Conservation (phyloP, 257 asterid genomes). For the Jaltomata sinuosa region DNA sequence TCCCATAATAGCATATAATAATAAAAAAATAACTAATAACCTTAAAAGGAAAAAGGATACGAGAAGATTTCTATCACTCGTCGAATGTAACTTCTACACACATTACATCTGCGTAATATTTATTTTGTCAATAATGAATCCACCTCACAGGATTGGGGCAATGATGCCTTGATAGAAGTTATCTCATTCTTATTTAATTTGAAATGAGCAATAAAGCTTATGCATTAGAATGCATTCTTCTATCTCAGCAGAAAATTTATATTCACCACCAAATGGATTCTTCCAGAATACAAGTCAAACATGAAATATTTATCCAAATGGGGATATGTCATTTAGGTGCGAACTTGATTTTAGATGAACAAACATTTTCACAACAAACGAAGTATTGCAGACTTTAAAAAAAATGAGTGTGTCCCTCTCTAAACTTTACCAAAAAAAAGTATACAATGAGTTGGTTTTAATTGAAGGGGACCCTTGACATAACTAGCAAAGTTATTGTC, state of each 20-base stretch:
- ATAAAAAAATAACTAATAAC: not conserved
- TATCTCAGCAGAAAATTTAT: slow-evolving; percentile 72
- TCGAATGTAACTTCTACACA: not conserved
- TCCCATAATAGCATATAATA: not conserved
- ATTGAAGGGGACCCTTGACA: too few relatives aligned
- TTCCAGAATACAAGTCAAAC: slow-evolving; percentile 63
- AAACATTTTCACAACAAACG: too few relatives aligned
- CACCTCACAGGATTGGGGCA: slow-evolving; percentile 80
- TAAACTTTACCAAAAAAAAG: too few relatives aligned
- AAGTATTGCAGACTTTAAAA: too few relatives aligned
- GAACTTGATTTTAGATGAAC: too few relatives aligned
- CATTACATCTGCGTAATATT: not conserved
- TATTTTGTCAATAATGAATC: not conserved
- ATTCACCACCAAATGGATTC: slow-evolving; percentile 93
- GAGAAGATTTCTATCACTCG: not conserved
- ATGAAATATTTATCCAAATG: too few relatives aligned
- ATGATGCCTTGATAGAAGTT: slow-evolving; percentile 43
- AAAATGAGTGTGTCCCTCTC: too few relatives aligned
- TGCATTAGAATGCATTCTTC: slow-evolving; percentile 98
- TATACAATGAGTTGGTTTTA: not conserved
- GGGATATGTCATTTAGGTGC: too few relatives aligned
- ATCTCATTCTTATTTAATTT: slow-evolving; percentile 68
- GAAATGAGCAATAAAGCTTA: slow-evolving; percentile 73
- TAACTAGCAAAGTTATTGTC: too few relatives aligned
- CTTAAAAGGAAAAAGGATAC: not conserved